Conservation (phyloP, 352 stramenopile genomes). For the Phytophthora multivora region DNA sequence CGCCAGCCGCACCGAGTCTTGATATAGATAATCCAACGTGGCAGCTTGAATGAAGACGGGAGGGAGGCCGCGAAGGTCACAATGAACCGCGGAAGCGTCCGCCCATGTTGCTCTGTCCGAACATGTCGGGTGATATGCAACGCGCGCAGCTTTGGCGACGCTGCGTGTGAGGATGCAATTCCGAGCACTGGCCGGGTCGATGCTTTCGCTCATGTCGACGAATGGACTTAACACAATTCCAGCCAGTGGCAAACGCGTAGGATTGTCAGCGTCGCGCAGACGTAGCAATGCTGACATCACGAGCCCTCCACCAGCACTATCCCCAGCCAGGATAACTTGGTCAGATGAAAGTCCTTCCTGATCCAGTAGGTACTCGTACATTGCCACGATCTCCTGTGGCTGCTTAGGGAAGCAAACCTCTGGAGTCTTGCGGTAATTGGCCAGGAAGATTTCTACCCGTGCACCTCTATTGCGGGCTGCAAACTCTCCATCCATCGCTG, state of each 20-base stretch:
- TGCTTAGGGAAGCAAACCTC: conserved; percentile 42
- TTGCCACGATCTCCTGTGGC: conserved; percentile 31
- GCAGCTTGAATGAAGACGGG: conserved; percentile 45
- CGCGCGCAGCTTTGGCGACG: conserved; percentile 21
- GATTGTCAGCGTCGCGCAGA: conserved; percentile 22
- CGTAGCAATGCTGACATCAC: conserved; percentile 45
- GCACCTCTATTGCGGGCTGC: neutral
- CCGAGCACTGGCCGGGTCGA: conserved; percentile 4
- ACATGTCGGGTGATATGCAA: conserved; percentile 25
- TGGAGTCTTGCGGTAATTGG: conserved; percentile 57
- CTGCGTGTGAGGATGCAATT: conserved; percentile 40
- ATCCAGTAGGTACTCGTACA: conserved; percentile 42
- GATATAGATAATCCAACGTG: conserved; percentile 36
- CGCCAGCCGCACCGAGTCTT: conserved; percentile 27
- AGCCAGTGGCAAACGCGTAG: conserved; percentile 25
- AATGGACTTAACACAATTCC: conserved; percentile 33
- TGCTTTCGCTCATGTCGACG: conserved; percentile 19
- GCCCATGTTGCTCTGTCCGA: conserved; percentile 25
- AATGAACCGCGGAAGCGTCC: conserved; percentile 47
- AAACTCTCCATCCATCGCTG: conserved; percentile 29
- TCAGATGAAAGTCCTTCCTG: conserved; percentile 24
- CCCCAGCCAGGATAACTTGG: conserved; percentile 45
- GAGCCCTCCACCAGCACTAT: conserved; percentile 47
- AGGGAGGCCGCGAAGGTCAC: conserved; percentile 37
- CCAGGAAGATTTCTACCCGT: conserved; percentile 44